A percentile compares a stretch with the other conserved stretches of the same genome.
Conservation (phyloP, 805 yeast species). For the Yamadazyma phyllophila region DNA sequence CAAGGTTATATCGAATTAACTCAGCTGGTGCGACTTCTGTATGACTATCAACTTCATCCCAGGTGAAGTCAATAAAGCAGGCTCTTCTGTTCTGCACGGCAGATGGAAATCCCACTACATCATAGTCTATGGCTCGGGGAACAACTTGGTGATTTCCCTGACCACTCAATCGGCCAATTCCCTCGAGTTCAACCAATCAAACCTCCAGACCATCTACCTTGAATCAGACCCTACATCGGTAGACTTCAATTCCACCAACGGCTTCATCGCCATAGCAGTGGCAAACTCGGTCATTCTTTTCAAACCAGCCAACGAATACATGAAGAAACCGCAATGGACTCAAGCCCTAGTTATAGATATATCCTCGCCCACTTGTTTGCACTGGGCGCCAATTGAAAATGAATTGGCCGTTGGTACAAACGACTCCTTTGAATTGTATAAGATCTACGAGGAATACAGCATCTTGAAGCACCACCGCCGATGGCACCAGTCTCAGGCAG, state of each 20-base stretch:
- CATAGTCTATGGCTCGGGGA: conserved; percentile 81
- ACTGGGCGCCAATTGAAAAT: conserved; percentile 52
- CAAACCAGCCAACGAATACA: conserved; percentile 55
- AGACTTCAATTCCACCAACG: conserved; percentile 59
- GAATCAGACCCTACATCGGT: conserved; percentile 65
- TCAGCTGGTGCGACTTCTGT: no score
- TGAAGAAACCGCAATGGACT: conserved; percentile 46
- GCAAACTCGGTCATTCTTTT: conserved; percentile 45
- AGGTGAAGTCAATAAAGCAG: conserved; percentile 71
- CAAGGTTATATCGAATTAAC: no score
- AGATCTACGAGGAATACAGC: conserved; percentile 47
- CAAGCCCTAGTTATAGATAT: conserved; percentile 22
- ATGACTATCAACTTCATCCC: conserved; percentile 77
- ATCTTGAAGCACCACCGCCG: conserved; percentile 28
- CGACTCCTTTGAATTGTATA: conserved; percentile 51
- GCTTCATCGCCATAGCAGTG: conserved; percentile 55
- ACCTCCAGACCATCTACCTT: conserved; percentile 73
- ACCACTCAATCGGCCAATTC: conserved; percentile 17
- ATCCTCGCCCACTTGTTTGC: conserved; percentile 37
- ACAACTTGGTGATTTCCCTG: conserved; percentile 59
- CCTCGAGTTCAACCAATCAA: background rate
- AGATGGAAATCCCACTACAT: conserved; percentile 66
- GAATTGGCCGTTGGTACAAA: conserved; percentile 66
- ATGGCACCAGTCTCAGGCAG: conserved; percentile 57
- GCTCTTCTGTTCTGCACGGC: conserved; percentile 54